Base-by-base conservation (phyloP, 305 asterid genomes). In the Plantago rigida region DNA sequence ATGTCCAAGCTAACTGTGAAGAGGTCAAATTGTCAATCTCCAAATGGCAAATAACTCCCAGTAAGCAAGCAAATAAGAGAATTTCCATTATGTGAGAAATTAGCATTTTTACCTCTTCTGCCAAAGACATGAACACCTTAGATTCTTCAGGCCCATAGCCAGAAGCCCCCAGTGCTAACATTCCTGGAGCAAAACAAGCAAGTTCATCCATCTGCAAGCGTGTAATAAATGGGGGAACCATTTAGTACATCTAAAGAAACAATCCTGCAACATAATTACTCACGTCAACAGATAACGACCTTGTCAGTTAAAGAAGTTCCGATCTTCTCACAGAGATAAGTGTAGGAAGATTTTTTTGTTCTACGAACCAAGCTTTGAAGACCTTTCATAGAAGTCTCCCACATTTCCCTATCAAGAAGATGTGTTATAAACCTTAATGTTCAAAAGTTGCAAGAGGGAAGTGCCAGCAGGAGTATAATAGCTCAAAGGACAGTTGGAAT, bases 161-260 rank as follows among this genome's bases (percentile, higher is more conserved):
- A 59, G 80, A 71, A 66, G 97, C 78, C 51, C 99, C 99, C 77
- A 92, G 67, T 50, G 96, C 99, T 65, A 92, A 48, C 99, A 92
- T 92, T 64, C 99, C 99, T 60, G 99, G 96, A 66, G 96, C 99
- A 75, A 92, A 92, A 75, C 99, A 92, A 31, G 99, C 99, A 59
- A 92, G 87, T 77, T 92, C 97, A 79, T 88, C 99, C 97, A 86
- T 92, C 96, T 92, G 91, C 69, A 76, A 44, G 60, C 29, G 68
- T 65, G 72, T 45, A 57, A 63, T 26, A 55, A 42, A 62, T 47
- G 57, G 65, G 73, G 63, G 64, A 10, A 63, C 64, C 59, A 52
- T 66, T 14, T 42, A 22, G 61, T 71, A 63, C 53, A 49, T 15
- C 44, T 31, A 61, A 29, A 52, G 5, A 53, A 13, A 61, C 46